These are phyloP conservation scores for Vitis rotundifolia DNA, from an alignment of 164 flowering plant species.

Conservation along the genomic window DNA sequence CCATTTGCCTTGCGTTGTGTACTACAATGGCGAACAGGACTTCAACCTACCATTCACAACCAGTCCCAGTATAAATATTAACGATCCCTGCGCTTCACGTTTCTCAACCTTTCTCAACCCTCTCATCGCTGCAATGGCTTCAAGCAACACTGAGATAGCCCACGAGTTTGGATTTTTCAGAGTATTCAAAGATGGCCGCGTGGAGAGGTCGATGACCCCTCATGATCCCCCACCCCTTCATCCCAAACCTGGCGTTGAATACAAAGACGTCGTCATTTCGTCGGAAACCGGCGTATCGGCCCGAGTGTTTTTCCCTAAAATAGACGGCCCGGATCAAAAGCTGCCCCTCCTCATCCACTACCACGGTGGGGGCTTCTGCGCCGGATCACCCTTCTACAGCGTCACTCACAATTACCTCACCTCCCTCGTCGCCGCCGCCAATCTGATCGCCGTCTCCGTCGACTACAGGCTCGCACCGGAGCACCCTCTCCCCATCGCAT, in stretches of 20 bases:
- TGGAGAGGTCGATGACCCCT: slow-evolving; percentile 5
- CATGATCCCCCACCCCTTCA: slow-evolving; percentile 13
- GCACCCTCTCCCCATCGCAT: slow-evolving; percentile 28
- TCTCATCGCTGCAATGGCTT: neutral
- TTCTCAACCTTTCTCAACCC: too few species aligned
- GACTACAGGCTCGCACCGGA: slow-evolving; percentile 28
- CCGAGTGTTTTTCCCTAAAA: slow-evolving; percentile 23
- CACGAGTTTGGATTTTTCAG: slow-evolving; percentile 11
- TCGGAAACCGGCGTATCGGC: slow-evolving; percentile 13
- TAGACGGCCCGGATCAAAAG: slow-evolving; percentile 7
- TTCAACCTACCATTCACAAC: too few species aligned
- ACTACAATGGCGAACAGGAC: too few species aligned
- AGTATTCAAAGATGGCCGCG: slow-evolving; percentile 18
- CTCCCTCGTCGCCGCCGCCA: slow-evolving; percentile 7
- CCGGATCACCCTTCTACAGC: slow-evolving; percentile 13
- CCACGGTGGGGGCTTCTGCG: slow-evolving; percentile 23
- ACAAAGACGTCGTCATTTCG: slow-evolving; percentile 22
- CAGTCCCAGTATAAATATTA: too few species aligned
- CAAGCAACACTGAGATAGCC: neutral
- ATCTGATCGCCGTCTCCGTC: slow-evolving; percentile 3
- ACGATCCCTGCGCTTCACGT: too few species aligned
- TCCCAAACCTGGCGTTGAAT: slow-evolving; percentile 18
- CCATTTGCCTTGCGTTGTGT: too few species aligned
- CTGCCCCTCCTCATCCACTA: slow-evolving; percentile 15
- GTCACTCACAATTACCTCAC: slow-evolving; percentile 10